Base-by-base conservation (phyloP, 371 early-diverging fungal genomes). In the Mucor sp. region DNA sequence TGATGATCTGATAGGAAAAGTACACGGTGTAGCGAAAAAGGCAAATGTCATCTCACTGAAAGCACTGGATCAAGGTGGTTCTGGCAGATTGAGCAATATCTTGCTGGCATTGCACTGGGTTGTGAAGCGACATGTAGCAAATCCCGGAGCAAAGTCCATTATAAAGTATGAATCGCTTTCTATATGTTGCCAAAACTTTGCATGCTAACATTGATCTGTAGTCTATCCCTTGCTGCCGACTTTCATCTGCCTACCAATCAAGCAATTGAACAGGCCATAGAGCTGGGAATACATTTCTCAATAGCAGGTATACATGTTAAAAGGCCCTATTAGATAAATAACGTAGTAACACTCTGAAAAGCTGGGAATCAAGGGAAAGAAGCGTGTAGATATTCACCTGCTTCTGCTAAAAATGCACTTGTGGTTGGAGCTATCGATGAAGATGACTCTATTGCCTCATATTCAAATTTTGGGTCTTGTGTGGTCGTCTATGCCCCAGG, bases 321-420 rank as follows among this genome's bases (percentile, higher is more conserved):
- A 35, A 35, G 1, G 37, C 37, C 1, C 55, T 55, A 15, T 27
- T 8, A 15, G 48, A 63, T 53, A 64, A 41, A 55, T 4, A 57
- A 57, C 3, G 12, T 33, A 30, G 0, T 25, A 23, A 50, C 8
- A 33, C 0, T 11, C 1, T 12, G 12, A 12, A 14, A 62, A 58
- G 86, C 87, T 23, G 87, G 87, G 6, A 87, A 86, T 58, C 79
- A 82, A 21, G 84, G 78, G 27, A 76, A 75, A 58, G 88, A 93
- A 69, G 96, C 97, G 4, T 97, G 97, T 73, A 74, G 82, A 37
- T 89, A 85, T 61, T 94, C 95, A 0, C 97, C 99, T 14, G 93
- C 92, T 15, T 88, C 92, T 5, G 90, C 90, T 0, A 76, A 82
- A 25, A 79, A 86, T 43, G 95, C 93, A 3, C 74, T 97, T 35